These are phyloP conservation scores for Thermothelomyces thermophilus DNA, from an alignment of 2,329 filamentous ascomycete genomes.

Conservation along the genomic window DNA sequence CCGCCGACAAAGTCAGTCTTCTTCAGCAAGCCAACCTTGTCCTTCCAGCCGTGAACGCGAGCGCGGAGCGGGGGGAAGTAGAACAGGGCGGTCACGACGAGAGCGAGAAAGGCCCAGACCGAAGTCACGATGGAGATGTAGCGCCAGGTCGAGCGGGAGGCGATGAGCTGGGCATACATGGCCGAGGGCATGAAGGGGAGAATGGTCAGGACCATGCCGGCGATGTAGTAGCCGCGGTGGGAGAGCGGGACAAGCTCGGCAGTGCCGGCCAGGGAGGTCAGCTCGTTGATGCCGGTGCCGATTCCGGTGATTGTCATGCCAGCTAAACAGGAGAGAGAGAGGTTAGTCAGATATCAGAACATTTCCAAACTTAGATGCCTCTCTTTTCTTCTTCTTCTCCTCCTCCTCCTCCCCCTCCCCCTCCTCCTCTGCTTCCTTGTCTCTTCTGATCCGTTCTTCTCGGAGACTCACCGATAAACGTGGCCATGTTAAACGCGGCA, in stretches of 20 bases:
- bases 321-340: conserved; percentile 27
- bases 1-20: conserved; percentile 47
- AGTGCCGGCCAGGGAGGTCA: conserved; percentile 61
- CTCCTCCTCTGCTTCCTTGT: too few species aligned
- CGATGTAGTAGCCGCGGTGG: conserved; percentile 58
- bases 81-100: conserved; percentile 44
- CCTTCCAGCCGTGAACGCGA: conserved; percentile 35
- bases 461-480: conserved; percentile 52
- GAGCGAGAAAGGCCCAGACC: conserved; percentile 45
- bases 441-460: too few species aligned
- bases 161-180: conserved; percentile 51
- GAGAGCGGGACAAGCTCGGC: conserved; percentile 61
- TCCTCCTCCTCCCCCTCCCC: too few species aligned
- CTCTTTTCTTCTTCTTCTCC: not conserved
- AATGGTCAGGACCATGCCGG: conserved; percentile 53
- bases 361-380: not conserved
- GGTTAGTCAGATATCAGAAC: too few species aligned
- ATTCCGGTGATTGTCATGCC: conserved; percentile 51
- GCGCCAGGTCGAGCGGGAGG: conserved; percentile 43
- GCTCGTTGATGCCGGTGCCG: conserved; percentile 61
- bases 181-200: conserved; percentile 57
- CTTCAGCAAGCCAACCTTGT: conserved; percentile 34
- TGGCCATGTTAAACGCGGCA: conserved; percentile 52
- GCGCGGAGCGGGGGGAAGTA: conserved; percentile 47
- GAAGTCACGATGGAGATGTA: conserved; percentile 48